Conservation (phyloP, 2,329 filamentous ascomycete species). For the Fusarium haematococcum region DNA sequence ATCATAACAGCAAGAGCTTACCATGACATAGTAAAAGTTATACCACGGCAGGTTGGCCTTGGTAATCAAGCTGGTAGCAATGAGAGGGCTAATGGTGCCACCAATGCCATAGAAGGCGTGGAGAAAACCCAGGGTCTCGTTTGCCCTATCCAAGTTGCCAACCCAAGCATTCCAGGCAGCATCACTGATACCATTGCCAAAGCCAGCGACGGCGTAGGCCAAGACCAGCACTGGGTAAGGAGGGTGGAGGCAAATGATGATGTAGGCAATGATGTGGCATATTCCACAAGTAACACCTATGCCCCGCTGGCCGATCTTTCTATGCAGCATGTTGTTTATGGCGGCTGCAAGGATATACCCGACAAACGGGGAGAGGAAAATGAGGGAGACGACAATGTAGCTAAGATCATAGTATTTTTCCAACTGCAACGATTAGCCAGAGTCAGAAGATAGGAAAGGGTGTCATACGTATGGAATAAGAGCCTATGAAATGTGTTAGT, state of each 20-base stretch:
- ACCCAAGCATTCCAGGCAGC: constrained; percentile 67
- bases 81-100: constrained; percentile 75
- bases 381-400: constrained; percentile 72
- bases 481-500: constrained; percentile 48
- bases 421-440: constrained; percentile 28
- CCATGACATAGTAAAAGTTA: constrained; percentile 81
- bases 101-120: constrained; percentile 78
- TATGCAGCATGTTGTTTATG: constrained; percentile 64
- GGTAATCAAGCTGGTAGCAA: constrained; percentile 78
- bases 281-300: constrained; percentile 70
- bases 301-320: constrained; percentile 55
- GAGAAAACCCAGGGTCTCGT: constrained; percentile 76
- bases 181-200: constrained; percentile 76
- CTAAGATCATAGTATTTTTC: constrained; percentile 67
- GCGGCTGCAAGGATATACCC: constrained; percentile 73
- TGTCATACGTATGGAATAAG: constrained; percentile 58
- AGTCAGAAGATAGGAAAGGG: neutral
- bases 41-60: constrained; percentile 73
- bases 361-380: constrained; percentile 74
- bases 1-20: constrained; percentile 54
- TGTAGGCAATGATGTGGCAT: constrained; percentile 73
- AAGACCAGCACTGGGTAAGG: constrained; percentile 75
- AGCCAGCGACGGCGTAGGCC: constrained; percentile 74
- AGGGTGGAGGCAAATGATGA: constrained; percentile 72
- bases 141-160: constrained; percentile 76